Base-by-base conservation (phyloP, 2,329 filamentous ascomycete species). In the Penicillium italicum region DNA sequence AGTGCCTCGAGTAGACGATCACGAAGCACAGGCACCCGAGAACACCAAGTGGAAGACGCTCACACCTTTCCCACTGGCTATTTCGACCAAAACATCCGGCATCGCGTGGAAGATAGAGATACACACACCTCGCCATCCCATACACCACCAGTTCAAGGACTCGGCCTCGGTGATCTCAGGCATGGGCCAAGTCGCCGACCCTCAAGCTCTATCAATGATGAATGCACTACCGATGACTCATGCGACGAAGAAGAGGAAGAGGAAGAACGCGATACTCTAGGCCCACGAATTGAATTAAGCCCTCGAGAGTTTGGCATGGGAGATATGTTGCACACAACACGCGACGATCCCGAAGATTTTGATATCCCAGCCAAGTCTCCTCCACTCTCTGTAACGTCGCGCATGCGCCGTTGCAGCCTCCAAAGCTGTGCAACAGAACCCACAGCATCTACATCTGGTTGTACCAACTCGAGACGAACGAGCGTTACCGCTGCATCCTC, bases 361-460 rank as follows among this genome's bases (percentile, higher is more conserved):
- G 63, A 63, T 50, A 59, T 57, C 10, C 62, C 66, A 10, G 65
- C 69, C 9, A 72, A 67, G 59, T 73, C 72, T 5, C 71, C 72
- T 14, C 69, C 72, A 7, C 59, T 74, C 31, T 71, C 72, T 4
- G 67, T 73, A 7, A 74, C 72, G 2, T 72, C 72, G 16, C 66
- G 71, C 18, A 74, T 73, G 72, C 70, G 72, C 12, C 69, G 68
- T 12, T 58, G 60, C 49, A 74, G 72, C 43, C 49, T 59, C 14
- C 72, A 73, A 47, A 73, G 70, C 55, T 63, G 59, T 34, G 58
- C 57, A 22, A 65, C 66, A n/a, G 67, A 69, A 12, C 62, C 62
- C 4, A 60, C 66, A 1, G 57, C 62, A 5, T 69, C 68, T 18
- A 58, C 59, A 42, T 62, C 66, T 3, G 65, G 62, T n/a, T 67